Percentiles rank a stretch among this genome's conserved stretches.
phyloP scores from a whole-genome alignment of 805 yeast genomes.

The Sugiyamaella boreocaroliniensis region DNA sequence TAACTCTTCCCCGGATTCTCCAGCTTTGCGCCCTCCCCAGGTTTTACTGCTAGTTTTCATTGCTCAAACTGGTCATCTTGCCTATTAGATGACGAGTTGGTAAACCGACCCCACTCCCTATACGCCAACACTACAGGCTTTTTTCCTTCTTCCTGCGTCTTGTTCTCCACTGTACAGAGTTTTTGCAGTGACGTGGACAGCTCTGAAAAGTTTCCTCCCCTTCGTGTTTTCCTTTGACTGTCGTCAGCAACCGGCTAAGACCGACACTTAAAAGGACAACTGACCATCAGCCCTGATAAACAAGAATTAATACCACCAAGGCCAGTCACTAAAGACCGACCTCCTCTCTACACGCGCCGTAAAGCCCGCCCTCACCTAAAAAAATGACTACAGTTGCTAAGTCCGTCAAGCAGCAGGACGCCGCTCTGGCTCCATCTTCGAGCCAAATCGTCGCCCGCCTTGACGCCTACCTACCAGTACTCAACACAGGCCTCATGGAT shows the following conservation, averaged over 20 bases:
- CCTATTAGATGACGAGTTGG: not conserved
- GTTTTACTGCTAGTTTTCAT: not conserved
- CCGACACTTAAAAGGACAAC: no score
- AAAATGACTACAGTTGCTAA: not conserved
- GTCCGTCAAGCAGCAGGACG: not conserved
- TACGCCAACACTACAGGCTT: no score
- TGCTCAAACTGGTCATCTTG: not conserved
- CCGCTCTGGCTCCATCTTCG: constrained; percentile 1
- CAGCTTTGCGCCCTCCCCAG: not conserved
- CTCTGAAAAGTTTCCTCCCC: no score
- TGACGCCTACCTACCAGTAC: constrained; percentile 23
- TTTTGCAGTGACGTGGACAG: no score
- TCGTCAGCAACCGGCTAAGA: no score
- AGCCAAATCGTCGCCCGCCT: constrained; percentile 18
- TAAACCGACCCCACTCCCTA: no score
- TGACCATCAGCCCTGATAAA: not conserved
- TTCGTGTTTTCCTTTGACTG: no score
- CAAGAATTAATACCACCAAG: not conserved
- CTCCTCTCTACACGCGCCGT: no score
- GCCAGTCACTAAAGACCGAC: not conserved
- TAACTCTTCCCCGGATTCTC: not conserved
- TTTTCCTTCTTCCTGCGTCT: no score
- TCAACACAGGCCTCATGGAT: constrained; percentile 25
- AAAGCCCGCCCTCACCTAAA: no score
- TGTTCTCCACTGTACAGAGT: no score